Base-by-base conservation (phyloP, 2,329 filamentous ascomycete genomes). In the Aureobasidium sp. region DNA sequence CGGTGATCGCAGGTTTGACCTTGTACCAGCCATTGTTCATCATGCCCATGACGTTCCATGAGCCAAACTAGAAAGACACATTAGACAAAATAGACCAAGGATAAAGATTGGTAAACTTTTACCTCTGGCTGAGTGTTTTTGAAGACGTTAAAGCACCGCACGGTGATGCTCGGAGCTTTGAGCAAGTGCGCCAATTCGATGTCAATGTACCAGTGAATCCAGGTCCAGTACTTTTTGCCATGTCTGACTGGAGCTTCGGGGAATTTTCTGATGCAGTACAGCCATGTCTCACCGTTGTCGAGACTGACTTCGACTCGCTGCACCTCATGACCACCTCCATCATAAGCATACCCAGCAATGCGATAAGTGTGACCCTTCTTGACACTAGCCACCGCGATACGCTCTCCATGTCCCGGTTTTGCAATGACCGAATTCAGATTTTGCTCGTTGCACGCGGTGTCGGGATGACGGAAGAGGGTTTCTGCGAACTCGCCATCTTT, bases 1-100 rank as follows among this genome's bases (percentile, higher is more conserved):
- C 68, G 0, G 69, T 61, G 4, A 77, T 73, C 39, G 77, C 74
- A 0, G 75, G 68, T 49, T 74, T 75, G 14, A 82, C 75, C 1
- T 68, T 63, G 63, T 81, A 81, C 76, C 76, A 79, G 63, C 75
- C 76, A 48, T 82, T 82, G 67, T 82, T 82, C 79, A 82, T 81
- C 78, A 82, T 81, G 11, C 77, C 79, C 75, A 78, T 74, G 1
- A 79, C 71, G 62, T 81, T 82, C 79, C 79, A 82, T 5, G 68
- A 70, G 4, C 54, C 54, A n/a, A 44, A 16, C 51, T 55, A 5
- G 3, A 9, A 11, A 39, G 3, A n/a, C 5, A 11, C 1, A 21
- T 53, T 2, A 53, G 25, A 30, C 11, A 11, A 5, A 30, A 13
- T 5, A 3, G 7, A 10, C n/a, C 45, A 32, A 32, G 27, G 21